Evolutionary conservation across 306 rosid genomes (phyloP).

Genomic region (Styphnolobium japonicum): DNA sequence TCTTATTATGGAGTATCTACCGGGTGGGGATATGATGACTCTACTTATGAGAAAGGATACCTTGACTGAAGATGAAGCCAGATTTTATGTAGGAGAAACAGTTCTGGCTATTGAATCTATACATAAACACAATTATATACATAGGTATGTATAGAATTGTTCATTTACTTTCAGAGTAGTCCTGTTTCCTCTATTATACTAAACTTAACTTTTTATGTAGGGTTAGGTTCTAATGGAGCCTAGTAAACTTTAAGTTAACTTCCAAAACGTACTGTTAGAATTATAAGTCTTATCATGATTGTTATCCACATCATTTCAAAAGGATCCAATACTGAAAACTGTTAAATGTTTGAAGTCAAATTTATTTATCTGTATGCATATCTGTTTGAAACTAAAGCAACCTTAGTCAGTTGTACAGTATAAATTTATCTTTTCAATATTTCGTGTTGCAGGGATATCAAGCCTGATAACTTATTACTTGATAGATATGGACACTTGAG

Average conservation of each 20-base stretch:
- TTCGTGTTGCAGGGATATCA: conserved; percentile 77
- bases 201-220: not conserved
- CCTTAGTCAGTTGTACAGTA: not conserved
- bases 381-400: conserved; percentile 16
- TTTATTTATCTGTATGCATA: not conserved
- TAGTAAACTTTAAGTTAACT: not conserved
- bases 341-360: not conserved
- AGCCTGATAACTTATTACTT: conserved; percentile 94
- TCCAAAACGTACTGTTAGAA: not conserved
- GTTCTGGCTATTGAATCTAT: conserved; percentile 93
- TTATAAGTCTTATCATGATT: conserved; percentile 15
- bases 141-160: conserved; percentile 57
- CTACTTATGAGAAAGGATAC: conserved; percentile 97
- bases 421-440: conserved; percentile 20
- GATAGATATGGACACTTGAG: conserved; percentile 92
- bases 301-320: conserved; percentile 13
- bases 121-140: conserved; percentile 91
- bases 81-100: conserved; percentile 92
- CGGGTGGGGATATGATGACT: conserved; percentile 99
- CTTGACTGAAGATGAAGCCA: conserved; percentile 89
- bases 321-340: conserved; percentile 28
- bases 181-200: not conserved
- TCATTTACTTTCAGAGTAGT: not conserved
- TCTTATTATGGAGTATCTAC: conserved; percentile 97
- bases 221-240: conserved; percentile 11